Evolutionary conservation across 176 grass and related monocot species (phyloP), one percentile per base, ranked within the genome.

Genomic region (Lolium rigidum): DNA sequence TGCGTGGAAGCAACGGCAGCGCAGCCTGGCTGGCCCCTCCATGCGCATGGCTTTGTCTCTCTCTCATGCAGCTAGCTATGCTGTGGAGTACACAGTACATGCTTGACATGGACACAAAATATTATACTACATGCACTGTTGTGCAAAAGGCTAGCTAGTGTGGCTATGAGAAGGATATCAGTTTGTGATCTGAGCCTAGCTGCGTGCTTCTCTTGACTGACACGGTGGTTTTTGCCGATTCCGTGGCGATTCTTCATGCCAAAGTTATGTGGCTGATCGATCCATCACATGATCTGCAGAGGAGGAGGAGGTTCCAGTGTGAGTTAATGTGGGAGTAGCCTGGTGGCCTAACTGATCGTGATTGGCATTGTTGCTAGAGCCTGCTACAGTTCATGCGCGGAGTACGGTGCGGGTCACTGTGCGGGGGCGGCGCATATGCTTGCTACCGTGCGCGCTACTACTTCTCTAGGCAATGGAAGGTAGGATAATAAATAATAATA

Each of bases 141-240:
- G 72, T 15, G 24, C 9, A 68, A 85, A 67, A 68, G 74, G 74
- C 74, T 21, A 71, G 74, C 74, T 21, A 71, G 22, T 11, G 11
- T 18, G 66, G 80, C 67, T 77, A 64, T 2, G 66, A 35, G 46
- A 74, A 15, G 72, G 46, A 63, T 66, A 47, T 81, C 44, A 44
- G 26, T 17, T 76, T 67, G 22, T 50, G 86, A 78, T 83, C 51
- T 58, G 73, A 37, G 18, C 52, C 55, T 80, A 43, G 31, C 39
- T 67, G 20, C 59, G 31, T 50, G 73, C 86, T 77, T 80, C 50
- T 6, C 82, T 85, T 86, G 69, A 76, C 60, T 58, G 83, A 81
- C 69, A 48, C 62, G 83, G 65, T 38, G 78, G 78, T 82, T 82
- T 78, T 89, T 58, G 54, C 76, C 78, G 70, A 82, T 85, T 71